Conservation (phyloP, 2,329 filamentous ascomycete genomes). For the Pseudocercospora pini-densiflorae region DNA sequence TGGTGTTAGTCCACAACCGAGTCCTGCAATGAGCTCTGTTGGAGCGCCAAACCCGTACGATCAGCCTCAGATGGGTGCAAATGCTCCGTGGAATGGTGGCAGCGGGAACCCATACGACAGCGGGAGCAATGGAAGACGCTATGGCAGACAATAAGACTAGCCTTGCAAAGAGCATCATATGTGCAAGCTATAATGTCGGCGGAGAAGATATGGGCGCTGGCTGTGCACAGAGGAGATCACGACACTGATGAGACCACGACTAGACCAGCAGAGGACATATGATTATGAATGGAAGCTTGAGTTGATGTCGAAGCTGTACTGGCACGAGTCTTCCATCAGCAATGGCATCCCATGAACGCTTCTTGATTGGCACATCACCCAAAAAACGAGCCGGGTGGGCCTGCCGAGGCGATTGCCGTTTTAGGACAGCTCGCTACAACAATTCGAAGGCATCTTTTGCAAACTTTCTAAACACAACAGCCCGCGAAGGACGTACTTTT, state of each 20-base stretch:
- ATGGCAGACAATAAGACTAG: conserved; percentile 20
- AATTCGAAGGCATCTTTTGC: neutral
- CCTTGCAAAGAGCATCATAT: neutral
- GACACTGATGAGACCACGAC: neutral
- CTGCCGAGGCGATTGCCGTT: neutral
- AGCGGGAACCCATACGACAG: conserved; percentile 29
- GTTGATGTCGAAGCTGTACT: neutral
- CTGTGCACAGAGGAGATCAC: neutral
- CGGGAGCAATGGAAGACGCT: conserved; percentile 17
- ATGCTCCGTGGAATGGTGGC: conserved; percentile 14
- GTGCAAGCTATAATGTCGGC: neutral
- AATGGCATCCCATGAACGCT: neutral
- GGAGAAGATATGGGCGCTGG: neutral
- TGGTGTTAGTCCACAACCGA: conserved; percentile 23
- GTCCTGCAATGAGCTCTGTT: conserved; percentile 16
- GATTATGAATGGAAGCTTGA: neutral
- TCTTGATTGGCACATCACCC: neutral
- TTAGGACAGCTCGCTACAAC: neutral
- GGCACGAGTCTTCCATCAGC: neutral
- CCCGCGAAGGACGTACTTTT: neutral
- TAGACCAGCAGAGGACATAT: neutral
- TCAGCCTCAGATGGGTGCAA: conserved; percentile 19
- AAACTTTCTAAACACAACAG: neutral
- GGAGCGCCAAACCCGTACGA: conserved; percentile 27
- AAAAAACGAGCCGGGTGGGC: neutral